Base-by-base conservation (phyloP, 768 basidiomycete species). In the Filobasidium floriforme region DNA sequence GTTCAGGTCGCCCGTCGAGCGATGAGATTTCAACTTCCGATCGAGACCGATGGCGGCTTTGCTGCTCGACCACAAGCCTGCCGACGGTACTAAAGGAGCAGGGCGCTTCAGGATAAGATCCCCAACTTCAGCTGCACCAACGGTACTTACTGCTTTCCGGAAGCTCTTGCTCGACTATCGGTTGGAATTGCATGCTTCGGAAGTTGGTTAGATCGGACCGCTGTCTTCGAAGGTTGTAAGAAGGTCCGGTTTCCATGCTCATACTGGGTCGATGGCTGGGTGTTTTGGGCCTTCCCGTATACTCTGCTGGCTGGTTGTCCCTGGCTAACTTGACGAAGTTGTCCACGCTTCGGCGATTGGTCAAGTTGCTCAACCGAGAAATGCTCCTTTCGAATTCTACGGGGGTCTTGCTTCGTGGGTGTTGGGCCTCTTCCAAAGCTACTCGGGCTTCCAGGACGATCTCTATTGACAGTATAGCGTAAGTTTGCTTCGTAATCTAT, bases 401-500 rank as follows among this genome's bases (percentile, higher is more conserved):
- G 29, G 59, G 64, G 43, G 59, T 40, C 41, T 57, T 65, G 55
- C 41, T 40, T 37, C 59, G 54, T 37, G 51, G 40, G 41, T 65
- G 28, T 52, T 62, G 68, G 26, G 72, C 76, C 59, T 76, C 76
- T 1, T 72, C 70, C 22, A 78, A 62, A 3, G 76, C 75, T 51
- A 66, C 59, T 18, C 74, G 66, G 7, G 76, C 76, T 51, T 78
- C 74, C 41, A 75, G 72, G 49, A 78, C 74, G 43, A 78, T 74
- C 24, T 63, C 68, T 68, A 66, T 62, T 57, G 60, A 61, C 9
- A 44, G 49, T 63, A 51, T 43, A 12, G 54, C 40, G n/a, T 19
- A 41, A 60, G 19, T 14, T 41, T 22, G 28, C 19, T 19, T 15
- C 1, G 1, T 44, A 12, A 1, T 0, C 14, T 15, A n/a, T 4